Percentiles rank a stretch among this genome's conserved stretches.
Evolutionary conservation across 768 basidiomycete species (phyloP).

Genomic region (Boletus edulis): DNA sequence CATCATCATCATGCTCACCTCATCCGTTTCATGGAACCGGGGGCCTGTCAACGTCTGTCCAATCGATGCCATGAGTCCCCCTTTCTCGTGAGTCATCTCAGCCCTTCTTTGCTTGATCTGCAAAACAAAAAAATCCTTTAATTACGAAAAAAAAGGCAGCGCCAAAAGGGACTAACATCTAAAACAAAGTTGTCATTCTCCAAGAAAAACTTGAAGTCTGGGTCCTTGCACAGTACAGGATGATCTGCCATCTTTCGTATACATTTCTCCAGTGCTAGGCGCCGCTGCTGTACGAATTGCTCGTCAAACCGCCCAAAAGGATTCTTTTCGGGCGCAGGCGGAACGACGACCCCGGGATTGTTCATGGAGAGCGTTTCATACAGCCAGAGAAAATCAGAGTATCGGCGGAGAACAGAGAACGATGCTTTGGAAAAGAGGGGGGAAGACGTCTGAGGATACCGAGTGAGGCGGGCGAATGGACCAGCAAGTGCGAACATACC

Average conservation of each 20-base stretch:
- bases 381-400: constrained; percentile 97
- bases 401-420: constrained; percentile 95
- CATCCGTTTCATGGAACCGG: constrained; percentile 86
- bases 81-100: constrained; percentile 72
- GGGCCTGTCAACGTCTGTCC: constrained; percentile 78
- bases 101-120: constrained; percentile 88
- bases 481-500: constrained; percentile 39
- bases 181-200: constrained; percentile 90
- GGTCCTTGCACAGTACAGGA: constrained; percentile 83
- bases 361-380: constrained; percentile 85
- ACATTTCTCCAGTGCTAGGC: constrained; percentile 83
- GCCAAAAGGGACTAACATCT: constrained; percentile 58
- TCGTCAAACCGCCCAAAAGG: constrained; percentile 92
- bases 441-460: constrained; percentile 68
- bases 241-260: constrained; percentile 93
- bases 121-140: neutral
- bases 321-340: constrained; percentile 95
- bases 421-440: constrained; percentile 76
- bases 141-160: neutral
- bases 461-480: neutral
- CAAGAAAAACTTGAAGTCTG: constrained; percentile 85
- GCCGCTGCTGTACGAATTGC: constrained; percentile 84
- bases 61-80: constrained; percentile 81
- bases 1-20: constrained; percentile 42
- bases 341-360: constrained; percentile 96